Conservation (phyloP, 2,329 filamentous ascomycete genomes). For the Colletotrichum sp. region DNA sequence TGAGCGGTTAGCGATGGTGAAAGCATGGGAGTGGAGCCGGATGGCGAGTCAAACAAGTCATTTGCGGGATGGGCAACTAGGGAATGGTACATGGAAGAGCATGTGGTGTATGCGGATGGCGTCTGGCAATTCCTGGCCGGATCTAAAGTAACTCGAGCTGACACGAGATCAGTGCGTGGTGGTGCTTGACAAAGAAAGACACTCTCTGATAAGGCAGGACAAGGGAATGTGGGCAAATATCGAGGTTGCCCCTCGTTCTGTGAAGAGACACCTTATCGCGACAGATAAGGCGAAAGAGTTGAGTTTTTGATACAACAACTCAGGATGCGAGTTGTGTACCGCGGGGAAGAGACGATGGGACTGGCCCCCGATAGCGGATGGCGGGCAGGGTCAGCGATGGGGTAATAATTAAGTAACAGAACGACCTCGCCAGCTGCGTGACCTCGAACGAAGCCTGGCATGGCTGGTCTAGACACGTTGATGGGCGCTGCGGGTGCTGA, state of each 20-base stretch:
- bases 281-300: background rate
- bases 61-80: background rate
- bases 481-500: background rate
- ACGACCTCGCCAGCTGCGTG: conserved; percentile 7
- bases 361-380: conserved; percentile 18
- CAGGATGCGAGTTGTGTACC: background rate
- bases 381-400: conserved; percentile 16
- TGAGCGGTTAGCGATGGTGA: conserved; percentile 14
- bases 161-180: conserved; percentile 5
- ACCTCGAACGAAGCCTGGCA: conserved; percentile 6
- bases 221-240: conserved; percentile 7
- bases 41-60: conserved; percentile 20
- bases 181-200: background rate
- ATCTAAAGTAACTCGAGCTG: background rate
- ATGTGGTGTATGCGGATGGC: background rate
- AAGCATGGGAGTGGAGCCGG: conserved; percentile 20
- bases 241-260: background rate
- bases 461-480: conserved; percentile 6
- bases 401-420: conserved; percentile 26
- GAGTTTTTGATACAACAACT: background rate
- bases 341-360: conserved; percentile 27
- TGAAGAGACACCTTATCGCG: background rate
- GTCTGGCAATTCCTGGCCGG: background rate
- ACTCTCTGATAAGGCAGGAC: conserved; percentile 10
- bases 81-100: background rate